Base-by-base conservation (phyloP, 2,329 filamentous ascomycete genomes). In the Dryadomyces quercivorus region DNA sequence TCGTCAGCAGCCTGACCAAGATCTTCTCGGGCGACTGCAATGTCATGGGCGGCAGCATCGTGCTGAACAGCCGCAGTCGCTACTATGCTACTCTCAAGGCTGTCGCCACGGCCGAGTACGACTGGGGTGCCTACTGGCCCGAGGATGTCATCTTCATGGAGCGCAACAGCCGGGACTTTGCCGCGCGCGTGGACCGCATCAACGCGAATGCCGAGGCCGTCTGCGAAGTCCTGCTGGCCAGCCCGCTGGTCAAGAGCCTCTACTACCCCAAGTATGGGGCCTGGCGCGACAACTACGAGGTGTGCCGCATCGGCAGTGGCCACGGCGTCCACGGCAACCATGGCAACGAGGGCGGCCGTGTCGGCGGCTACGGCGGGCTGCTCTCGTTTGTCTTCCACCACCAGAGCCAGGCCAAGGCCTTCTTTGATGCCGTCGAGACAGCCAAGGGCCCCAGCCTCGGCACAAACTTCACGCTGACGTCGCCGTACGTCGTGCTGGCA, bases 11-110 rank as follows among this genome's bases (percentile, higher is more conserved):
- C 66, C 75, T 98, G 56, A 97, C 93, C 50, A 98, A 98, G 69
- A 86, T 97, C 53, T 98, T 98, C 71, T 95, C 89, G 55, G 93
- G 93, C 51, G 93, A 96, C 69, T 93, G 88, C 67, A 97, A 98
- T 67, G 93, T 98, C 61, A 97, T 97, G 92, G 93, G 91, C 56
- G 93, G 93, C 55, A 86, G 84, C 59, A 71, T 76, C 48, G 79
- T 84, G 53, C 65, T 84, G 48, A 84, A 84, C 63, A 80, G 80
- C 0, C 78, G 83, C 55, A 74, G 83, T n/a, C 80, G 72, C 48
- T 86, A 85, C 69, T 95, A 95, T 67, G 54, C 66, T 2, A 61
- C 70, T 0, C 69, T 98, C n/a, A 92, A 89, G 65, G 65, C 72
- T 5, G 74, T 76, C n/a, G 80, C 88, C 66, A 69, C 71, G 5